Evolutionary conservation across 176 grass and related monocot genomes (phyloP).

Genomic region (Aegilops speltoides): DNA sequence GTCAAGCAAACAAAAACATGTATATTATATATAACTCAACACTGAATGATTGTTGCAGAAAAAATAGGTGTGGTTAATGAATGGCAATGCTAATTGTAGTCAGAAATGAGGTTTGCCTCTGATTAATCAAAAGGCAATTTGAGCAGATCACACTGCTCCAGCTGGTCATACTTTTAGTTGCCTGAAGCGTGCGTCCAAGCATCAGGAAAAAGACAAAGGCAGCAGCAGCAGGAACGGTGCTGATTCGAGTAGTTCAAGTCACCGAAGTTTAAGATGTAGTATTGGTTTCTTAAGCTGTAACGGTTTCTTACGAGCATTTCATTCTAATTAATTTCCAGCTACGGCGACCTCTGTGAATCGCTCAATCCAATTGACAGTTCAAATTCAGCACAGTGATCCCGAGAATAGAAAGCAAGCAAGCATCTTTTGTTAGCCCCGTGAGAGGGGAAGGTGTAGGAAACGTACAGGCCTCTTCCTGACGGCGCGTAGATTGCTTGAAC

Average conservation of each 20-base stretch:
- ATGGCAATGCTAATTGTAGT: neutral
- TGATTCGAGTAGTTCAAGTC: conserved; percentile 10
- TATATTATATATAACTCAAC: conserved; percentile 8
- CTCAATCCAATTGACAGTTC: conserved; percentile 19
- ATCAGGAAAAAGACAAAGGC: conserved; percentile 18
- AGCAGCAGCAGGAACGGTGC: neutral
- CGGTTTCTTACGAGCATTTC: conserved; percentile 14
- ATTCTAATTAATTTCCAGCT: conserved; percentile 9
- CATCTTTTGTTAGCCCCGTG: conserved; percentile 37
- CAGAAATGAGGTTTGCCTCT: neutral
- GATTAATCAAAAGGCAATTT: conserved; percentile 10
- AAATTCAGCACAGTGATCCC: conserved; percentile 14
- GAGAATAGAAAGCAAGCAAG: conserved; percentile 19
- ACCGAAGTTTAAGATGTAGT: neutral
- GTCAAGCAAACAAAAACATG: conserved; percentile 2
- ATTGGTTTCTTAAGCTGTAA: conserved; percentile 26
- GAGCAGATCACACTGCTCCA: conserved; percentile 10
- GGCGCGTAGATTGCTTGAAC: conserved; percentile 44
- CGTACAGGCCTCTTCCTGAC: conserved; percentile 74
- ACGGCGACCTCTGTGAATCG: neutral
- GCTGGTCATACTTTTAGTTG: conserved; percentile 26
- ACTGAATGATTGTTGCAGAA: neutral
- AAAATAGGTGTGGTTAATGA: neutral
- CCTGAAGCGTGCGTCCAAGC: conserved; percentile 26
- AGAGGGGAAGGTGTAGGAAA: conserved; percentile 48